Evolutionary conservation across 2,329 filamentous ascomycete species (phyloP).

Genomic region (Botryosphaeria dothidea): DNA sequence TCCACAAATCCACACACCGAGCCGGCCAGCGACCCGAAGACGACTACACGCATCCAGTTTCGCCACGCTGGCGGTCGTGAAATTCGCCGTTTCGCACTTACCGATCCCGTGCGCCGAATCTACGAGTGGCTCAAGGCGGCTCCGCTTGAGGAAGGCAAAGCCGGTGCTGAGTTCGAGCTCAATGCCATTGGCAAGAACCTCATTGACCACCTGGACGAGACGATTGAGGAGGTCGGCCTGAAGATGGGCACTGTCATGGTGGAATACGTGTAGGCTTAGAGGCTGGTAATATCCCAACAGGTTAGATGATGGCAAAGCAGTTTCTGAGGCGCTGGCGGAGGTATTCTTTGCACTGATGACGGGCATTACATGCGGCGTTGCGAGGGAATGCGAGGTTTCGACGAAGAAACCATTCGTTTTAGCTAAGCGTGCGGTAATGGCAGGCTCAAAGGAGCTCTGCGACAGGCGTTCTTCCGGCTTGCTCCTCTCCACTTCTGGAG

Average conservation of each 20-base stretch:
- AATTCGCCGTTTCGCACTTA: constrained; percentile 78
- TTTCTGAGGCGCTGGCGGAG: neutral
- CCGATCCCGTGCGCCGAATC: constrained; percentile 76
- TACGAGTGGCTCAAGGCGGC: constrained; percentile 97
- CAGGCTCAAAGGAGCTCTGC: neutral
- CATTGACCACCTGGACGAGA: constrained; percentile 70
- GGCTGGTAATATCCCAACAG: neutral
- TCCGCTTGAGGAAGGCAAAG: constrained; percentile 79
- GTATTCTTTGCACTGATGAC: neutral
- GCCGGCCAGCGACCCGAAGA: constrained; percentile 68
- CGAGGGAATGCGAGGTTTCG: neutral
- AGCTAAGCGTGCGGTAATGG: neutral
- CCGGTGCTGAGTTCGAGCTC: constrained; percentile 79
- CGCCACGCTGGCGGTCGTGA: constrained; percentile 80
- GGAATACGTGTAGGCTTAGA: constrained; percentile 60
- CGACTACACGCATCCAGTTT: constrained; percentile 89
- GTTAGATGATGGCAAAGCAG: neutral
- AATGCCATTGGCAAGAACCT: constrained; percentile 86
- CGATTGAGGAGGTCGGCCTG: constrained; percentile 77
- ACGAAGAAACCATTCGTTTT: neutral
- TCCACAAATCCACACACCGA: constrained; percentile 74
- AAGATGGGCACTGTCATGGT: constrained; percentile 97
- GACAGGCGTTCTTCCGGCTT: neutral
- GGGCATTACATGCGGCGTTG: constrained; percentile 6
- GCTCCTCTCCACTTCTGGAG: neutral